Evolutionary conservation across 2,329 filamentous ascomycete species (phyloP).

Genomic region (Verticillium dahliae): DNA sequence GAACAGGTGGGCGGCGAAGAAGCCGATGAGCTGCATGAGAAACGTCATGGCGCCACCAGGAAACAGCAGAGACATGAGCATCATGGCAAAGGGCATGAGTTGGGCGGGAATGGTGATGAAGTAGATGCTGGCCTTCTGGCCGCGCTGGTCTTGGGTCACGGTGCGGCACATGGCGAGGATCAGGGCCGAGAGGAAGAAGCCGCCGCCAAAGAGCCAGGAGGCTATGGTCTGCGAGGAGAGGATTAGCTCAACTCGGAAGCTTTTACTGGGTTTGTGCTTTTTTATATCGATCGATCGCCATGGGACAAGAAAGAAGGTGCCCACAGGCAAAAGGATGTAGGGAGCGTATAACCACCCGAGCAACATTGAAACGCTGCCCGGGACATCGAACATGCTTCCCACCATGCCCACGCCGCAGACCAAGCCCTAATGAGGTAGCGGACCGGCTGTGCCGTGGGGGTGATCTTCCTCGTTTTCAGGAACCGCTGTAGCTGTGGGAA

Average conservation of each 20-base stretch:
- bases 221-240: conserved; percentile 37
- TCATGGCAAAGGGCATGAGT: conserved; percentile 72
- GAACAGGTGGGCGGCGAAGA: conserved; percentile 81
- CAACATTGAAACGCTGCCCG: conserved; percentile 51
- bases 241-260: not conserved
- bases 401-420: conserved; percentile 66
- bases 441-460: conserved; percentile 57
- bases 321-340: conserved; percentile 42
- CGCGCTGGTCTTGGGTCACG: conserved; percentile 77
- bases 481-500: conserved; percentile 70
- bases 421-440: conserved; percentile 62
- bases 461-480: conserved; percentile 78
- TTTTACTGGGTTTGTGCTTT: not conserved
- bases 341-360: conserved; percentile 54
- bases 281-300: not conserved
- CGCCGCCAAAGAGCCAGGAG: conserved; percentile 41
- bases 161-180: conserved; percentile 79
- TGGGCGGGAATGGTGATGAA: conserved; percentile 79
- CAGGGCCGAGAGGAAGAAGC: conserved; percentile 56
- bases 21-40: conserved; percentile 64
- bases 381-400: conserved; percentile 69
- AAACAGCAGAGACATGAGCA: conserved; percentile 67
- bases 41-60: conserved; percentile 46
- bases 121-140: conserved; percentile 69
- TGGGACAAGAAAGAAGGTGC: not conserved